These are phyloP conservation scores for Ustilago curta DNA, from an alignment of 1,284 basidiomycete genomes.

Conservation along the genomic window DNA sequence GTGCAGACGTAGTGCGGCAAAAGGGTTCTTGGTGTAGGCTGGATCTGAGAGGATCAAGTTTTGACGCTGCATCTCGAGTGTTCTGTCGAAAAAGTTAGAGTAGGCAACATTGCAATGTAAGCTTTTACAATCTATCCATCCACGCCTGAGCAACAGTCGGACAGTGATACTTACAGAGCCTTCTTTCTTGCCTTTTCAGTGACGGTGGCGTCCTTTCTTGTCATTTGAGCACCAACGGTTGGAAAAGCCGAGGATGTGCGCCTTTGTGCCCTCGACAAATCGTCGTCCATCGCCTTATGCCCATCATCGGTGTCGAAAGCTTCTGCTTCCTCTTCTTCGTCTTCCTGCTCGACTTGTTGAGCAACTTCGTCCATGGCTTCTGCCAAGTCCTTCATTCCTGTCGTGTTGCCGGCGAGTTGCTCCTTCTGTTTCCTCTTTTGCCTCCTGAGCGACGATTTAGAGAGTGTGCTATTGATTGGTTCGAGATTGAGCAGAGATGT, in stretches of 20 bases:
- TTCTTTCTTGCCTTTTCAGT: slow-evolving; percentile 56
- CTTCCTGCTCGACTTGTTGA: slow-evolving; percentile 29
- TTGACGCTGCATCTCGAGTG: slow-evolving; percentile 59
- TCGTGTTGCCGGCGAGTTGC: slow-evolving; percentile 57
- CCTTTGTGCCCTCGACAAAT: slow-evolving; percentile 8
- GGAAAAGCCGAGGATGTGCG: slow-evolving; percentile 17
- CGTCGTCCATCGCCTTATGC: slow-evolving; percentile 22
- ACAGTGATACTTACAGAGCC: slow-evolving; percentile 52
- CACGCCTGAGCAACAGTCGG: too few relatives aligned
- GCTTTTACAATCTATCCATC: not conserved
- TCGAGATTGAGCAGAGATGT: slow-evolving; percentile 33
- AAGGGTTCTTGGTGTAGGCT: slow-evolving; percentile 57
- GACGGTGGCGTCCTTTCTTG: slow-evolving; percentile 43
- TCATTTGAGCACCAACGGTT: slow-evolving; percentile 24
- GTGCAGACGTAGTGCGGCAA: slow-evolving; percentile 63
- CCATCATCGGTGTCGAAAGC: slow-evolving; percentile 24
- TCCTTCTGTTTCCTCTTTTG: slow-evolving; percentile 59
- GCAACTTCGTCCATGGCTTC: slow-evolving; percentile 48
- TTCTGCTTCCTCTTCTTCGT: slow-evolving; percentile 23
- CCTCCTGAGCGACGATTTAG: slow-evolving; percentile 58
- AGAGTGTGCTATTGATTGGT: slow-evolving; percentile 22
- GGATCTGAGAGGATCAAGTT: slow-evolving; percentile 59
- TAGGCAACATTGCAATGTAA: not conserved
- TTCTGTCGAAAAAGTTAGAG: slow-evolving; percentile 20
- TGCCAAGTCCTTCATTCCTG: slow-evolving; percentile 57